Evolutionary conservation across 1,139 yeast genomes (phyloP), one percentile per base, ranked within the genome.

Genomic region (Debaryomyces sp.): DNA sequence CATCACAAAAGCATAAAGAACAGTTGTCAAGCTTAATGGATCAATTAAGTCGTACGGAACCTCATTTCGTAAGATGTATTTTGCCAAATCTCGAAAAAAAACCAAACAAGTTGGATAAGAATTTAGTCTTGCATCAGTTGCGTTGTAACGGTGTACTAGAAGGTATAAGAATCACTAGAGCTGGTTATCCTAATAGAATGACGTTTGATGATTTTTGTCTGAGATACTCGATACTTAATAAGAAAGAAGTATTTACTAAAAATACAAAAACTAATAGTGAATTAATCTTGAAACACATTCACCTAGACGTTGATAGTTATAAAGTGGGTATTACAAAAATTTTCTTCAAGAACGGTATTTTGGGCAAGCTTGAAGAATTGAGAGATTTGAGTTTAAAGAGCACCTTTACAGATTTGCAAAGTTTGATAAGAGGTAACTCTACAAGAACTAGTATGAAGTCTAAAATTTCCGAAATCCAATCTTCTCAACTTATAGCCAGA

Each of bases 121-220:
- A 70, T 27, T 71, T 95, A 36, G 96, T 95, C 3, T 73, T 94
- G 45, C 94, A 89, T 51, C 99, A 95, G 68, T 76, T 95, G 52
- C 78, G 97, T 53, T 95, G 98, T 64, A 95, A 95, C 64, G 99
- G 99, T 78, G 99, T 95, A 12, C 72, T 95, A 44, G 99, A 95
- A 73, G 99, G 99, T 54, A 95, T 95, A 38, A 80, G 99, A 67
- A 94, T 95, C 54, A 96, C 98, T 0, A 79, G 99, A 55, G 92
- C 97, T 13, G 99, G 99, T 3, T 95, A 88, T 64, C 99, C 99
- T 1, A 95, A 95, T 67, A 81, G 97, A 56, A 81, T 94, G 64
- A 81, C 86, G 43, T 94, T 92, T 66, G 81, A 84, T 41, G 96
- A 90, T 48, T 94, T 95, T 67, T 82, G 81, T 50, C 78, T 73